Evolutionary conservation across 2,329 filamentous ascomycete genomes (phyloP).

Genomic region (Neofusicoccum ribis): DNA sequence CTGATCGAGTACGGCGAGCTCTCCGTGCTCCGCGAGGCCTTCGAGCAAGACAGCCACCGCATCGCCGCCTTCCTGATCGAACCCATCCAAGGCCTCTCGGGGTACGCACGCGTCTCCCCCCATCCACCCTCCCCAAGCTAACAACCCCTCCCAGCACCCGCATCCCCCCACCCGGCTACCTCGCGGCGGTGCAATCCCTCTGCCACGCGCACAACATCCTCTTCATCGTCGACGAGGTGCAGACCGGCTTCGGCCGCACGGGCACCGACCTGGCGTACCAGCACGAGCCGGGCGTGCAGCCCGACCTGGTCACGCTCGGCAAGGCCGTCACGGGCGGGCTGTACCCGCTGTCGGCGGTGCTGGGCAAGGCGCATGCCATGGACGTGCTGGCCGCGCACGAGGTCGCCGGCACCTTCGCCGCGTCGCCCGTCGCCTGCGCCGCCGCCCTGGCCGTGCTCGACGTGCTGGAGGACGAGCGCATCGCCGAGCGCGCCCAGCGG

Average conservation of each 20-base stretch:
- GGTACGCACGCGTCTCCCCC: background rate
- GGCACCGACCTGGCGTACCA: slow-evolving; percentile 31
- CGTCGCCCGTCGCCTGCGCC: slow-evolving; percentile 3
- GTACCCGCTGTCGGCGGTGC: slow-evolving; percentile 15
- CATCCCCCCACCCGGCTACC: background rate
- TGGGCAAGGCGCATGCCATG: slow-evolving; percentile 18
- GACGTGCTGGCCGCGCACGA: slow-evolving; percentile 12
- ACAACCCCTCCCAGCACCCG: background rate
- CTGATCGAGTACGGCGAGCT: slow-evolving; percentile 76
- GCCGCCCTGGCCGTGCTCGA: background rate
- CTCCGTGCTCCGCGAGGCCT: slow-evolving; percentile 80
- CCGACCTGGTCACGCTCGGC: slow-evolving; percentile 92
- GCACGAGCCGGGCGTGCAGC: slow-evolving; percentile 60
- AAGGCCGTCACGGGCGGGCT: slow-evolving; percentile 50
- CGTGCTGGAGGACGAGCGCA: background rate
- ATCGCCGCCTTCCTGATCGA: slow-evolving; percentile 82
- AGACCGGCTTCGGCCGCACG: slow-evolving; percentile 46
- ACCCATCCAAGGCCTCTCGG: slow-evolving; percentile 68
- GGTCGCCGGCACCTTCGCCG: slow-evolving; percentile 21
- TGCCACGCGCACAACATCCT: slow-evolving; percentile 48
- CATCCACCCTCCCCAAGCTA: no score
- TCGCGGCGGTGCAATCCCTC: slow-evolving; percentile 20
- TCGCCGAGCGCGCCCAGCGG: background rate
- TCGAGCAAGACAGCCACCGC: slow-evolving; percentile 74
- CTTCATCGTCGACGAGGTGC: slow-evolving; percentile 46